Evolutionary conservation across 208 protist genomes (phyloP), one percentile per base, ranked within the genome.

Genomic region (Tritrichomonas foetus): DNA sequence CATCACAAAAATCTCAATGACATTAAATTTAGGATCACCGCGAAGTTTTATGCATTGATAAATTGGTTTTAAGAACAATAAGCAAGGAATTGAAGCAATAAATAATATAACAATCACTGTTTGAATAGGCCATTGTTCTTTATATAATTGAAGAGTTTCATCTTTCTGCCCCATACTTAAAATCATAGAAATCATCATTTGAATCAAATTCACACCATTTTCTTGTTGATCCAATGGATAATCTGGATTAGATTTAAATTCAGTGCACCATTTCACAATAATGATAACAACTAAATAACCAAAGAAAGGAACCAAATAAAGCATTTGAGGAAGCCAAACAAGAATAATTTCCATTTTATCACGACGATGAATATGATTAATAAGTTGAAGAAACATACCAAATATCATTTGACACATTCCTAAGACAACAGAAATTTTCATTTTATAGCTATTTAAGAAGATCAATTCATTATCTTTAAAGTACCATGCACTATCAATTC

Each of bases 381-480:
- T 95, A 0, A 97, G 80, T 16, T 95, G 95, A 47, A 99, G 96
- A 50, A 97, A 64, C 50, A 99, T 96, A 75, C 98, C 98, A 55
- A 98, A 96, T 30, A 97, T 95, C 98, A 99, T 99, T 95, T 97
- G 93, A 27, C 93, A 1, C 33, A 96, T 93, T 55, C 95, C 95
- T 47, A 93, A 98, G 57, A 99, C 96, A 53, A 99, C 97, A 44
- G 98, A 97, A 69, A 98, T 96, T 96, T 99, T 99, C 98, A 99
- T 99, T 96, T 99, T 99, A 93, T 99, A 96, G 25, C 97, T 98
- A 97, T 99, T 99, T 95, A 98, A 97, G 95, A 98, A 99, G 50
- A 97, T 96, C 25, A 99, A 95, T 94, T 98, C 97, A 95, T 99
- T 99, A 27, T 98, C 96, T 13, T 94, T 74, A 53, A 82, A 72